These are phyloP conservation scores for Prunus armeniaca DNA, from an alignment of 306 rosid genomes.

Conservation along the genomic window DNA sequence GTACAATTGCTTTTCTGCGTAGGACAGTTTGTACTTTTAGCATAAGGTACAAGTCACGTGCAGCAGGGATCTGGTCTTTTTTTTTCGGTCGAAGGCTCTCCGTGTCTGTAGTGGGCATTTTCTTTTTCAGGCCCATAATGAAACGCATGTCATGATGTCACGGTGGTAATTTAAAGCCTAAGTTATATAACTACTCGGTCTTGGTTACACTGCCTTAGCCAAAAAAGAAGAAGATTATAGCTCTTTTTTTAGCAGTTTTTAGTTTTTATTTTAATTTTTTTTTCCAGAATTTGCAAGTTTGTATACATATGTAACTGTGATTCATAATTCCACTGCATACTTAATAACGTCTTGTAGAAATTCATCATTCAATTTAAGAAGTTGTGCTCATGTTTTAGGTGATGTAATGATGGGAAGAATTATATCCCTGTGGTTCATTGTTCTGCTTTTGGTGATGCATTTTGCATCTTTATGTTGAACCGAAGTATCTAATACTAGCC, in stretches of 20 bases:
- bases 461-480: background rate
- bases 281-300: background rate
- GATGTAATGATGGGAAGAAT: background rate
- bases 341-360: background rate
- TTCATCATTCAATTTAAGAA: background rate
- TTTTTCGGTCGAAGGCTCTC: background rate
- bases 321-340: background rate
- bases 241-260: background rate
- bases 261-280: background rate
- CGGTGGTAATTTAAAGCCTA: background rate
- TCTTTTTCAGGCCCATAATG: background rate
- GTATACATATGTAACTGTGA: background rate
- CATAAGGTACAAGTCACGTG: slow-evolving; percentile 5
- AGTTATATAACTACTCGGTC: background rate
- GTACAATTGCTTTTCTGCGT: background rate
- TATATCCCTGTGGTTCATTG: background rate
- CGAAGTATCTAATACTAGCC: background rate
- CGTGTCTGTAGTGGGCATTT: background rate
- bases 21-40: background rate
- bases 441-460: background rate
- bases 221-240: too few species aligned
- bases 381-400: background rate
- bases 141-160: background rate
- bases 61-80: background rate
- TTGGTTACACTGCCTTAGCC: too few species aligned